These are phyloP conservation scores for Kwoniella botswanensis DNA, from an alignment of 768 basidiomycete genomes.

Conservation along the genomic window DNA sequence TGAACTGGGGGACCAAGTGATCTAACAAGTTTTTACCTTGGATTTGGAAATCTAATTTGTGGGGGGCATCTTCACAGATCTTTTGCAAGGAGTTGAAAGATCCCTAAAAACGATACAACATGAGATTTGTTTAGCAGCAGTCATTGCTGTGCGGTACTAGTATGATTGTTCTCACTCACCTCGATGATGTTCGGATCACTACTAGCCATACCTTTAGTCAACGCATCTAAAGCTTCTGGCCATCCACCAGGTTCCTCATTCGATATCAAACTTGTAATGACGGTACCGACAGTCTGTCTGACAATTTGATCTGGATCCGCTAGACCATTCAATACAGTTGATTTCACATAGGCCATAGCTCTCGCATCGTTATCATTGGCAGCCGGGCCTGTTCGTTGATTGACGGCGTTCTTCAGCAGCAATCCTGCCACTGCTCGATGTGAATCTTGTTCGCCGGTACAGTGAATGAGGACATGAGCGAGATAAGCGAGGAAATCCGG, in stretches of 20 bases:
- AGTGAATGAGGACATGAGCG: constrained; percentile 82
- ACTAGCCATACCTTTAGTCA: constrained; percentile 79
- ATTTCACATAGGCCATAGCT: constrained; percentile 61
- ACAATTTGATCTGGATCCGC: constrained; percentile 81
- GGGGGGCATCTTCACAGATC: constrained; percentile 94
- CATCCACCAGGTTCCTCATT: constrained; percentile 88
- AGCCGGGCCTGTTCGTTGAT: constrained; percentile 72
- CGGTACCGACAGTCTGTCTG: constrained; percentile 90
- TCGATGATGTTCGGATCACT: constrained; percentile 78
- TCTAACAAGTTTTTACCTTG: constrained; percentile 91
- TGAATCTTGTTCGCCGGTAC: constrained; percentile 84
- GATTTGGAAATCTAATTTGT: constrained; percentile 92
- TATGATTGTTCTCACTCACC: constrained; percentile 63
- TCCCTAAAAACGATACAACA: constrained; percentile 63
- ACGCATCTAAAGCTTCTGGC: constrained; percentile 89
- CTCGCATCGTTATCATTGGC: constrained; percentile 65
- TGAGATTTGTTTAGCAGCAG: not conserved
- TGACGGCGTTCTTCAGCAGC: constrained; percentile 90
- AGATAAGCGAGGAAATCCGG: constrained; percentile 97
- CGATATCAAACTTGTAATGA: constrained; percentile 85
- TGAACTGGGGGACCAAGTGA: constrained; percentile 95
- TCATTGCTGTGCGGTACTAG: not conserved
- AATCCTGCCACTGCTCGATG: constrained; percentile 96
- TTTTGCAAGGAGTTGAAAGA: constrained; percentile 94
- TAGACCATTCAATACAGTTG: constrained; percentile 60